A percentile compares a stretch with the other conserved stretches of the same genome.
These are phyloP conservation scores for Diaporthe sp. DNA, from an alignment of 2,329 filamentous ascomycete genomes.

Conservation along the genomic window DNA sequence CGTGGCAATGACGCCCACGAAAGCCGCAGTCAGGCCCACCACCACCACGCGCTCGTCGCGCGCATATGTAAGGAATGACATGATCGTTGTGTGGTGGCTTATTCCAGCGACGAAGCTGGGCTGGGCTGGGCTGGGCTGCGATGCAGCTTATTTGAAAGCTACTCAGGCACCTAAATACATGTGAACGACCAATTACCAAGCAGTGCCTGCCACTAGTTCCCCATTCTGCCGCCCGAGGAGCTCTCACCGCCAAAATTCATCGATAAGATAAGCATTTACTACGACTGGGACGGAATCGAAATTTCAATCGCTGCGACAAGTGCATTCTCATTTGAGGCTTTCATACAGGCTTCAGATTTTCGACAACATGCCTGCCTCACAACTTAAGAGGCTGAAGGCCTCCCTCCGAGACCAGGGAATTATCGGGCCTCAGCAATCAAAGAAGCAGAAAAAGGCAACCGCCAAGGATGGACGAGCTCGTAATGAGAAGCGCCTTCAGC, in stretches of 20 bases:
- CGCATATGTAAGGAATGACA: slow-evolving; percentile 52
- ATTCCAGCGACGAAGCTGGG: slow-evolving; percentile 25
- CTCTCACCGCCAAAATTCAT: slow-evolving; percentile 46
- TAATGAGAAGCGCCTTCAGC: slow-evolving; percentile 80
- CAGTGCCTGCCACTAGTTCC: not conserved
- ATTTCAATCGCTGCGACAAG: slow-evolving; percentile 1
- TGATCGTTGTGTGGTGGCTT: slow-evolving; percentile 31
- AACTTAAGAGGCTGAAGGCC: slow-evolving; percentile 94
- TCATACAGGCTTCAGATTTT: not conserved
- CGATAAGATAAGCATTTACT: slow-evolving; percentile 50
- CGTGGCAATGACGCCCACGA: slow-evolving; percentile 69
- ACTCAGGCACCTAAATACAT: not conserved
- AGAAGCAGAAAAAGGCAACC: slow-evolving; percentile 89
- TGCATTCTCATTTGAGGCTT: slow-evolving; percentile 2
- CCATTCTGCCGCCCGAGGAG: slow-evolving; percentile 45
- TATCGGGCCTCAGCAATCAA: slow-evolving; percentile 91
- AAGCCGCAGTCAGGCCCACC: slow-evolving; percentile 68
- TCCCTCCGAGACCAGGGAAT: slow-evolving; percentile 92
- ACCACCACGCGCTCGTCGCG: slow-evolving; percentile 69
- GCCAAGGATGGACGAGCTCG: slow-evolving; percentile 76
- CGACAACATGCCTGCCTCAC: slow-evolving; percentile 87
- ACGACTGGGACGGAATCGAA: slow-evolving; percentile 8
- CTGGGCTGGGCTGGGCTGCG: slow-evolving; percentile 30
- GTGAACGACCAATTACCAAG: not conserved
- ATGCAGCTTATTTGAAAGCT: slow-evolving; percentile 16